Evolutionary conservation across 805 yeast genomes (phyloP).

Genomic region (Candida sakaeoensis): DNA sequence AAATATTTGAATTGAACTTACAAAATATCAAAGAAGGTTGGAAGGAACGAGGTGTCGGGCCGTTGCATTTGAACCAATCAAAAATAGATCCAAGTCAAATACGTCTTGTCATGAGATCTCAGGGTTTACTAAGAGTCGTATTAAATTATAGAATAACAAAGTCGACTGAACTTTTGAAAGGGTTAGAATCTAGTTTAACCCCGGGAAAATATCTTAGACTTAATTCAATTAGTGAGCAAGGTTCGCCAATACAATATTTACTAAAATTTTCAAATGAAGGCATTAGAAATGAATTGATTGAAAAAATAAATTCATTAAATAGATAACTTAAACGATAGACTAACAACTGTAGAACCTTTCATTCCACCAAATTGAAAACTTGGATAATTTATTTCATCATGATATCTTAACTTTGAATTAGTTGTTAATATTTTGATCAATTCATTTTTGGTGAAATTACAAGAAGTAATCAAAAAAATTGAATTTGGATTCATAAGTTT

Average conservation of each 20-base stretch:
- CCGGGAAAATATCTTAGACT: slow-evolving; percentile 82
- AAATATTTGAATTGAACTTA: slow-evolving; percentile 72
- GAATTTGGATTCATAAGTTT: slow-evolving; percentile 55
- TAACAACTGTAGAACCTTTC: slow-evolving; percentile 83
- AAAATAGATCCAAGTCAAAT: slow-evolving; percentile 37
- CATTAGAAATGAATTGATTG: slow-evolving; percentile 55
- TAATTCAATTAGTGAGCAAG: slow-evolving; percentile 55
- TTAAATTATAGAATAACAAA: slow-evolving; percentile 67
- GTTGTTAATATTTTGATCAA: slow-evolving; percentile 52
- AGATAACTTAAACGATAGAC: slow-evolving; percentile 65
- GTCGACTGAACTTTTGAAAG: slow-evolving; percentile 64
- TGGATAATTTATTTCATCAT: slow-evolving; percentile 74
- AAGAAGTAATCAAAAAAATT: slow-evolving; percentile 74
- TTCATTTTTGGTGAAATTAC: slow-evolving; percentile 88
- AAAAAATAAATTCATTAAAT: slow-evolving; percentile 35
- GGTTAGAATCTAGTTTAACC: slow-evolving; percentile 80
- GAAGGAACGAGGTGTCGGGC: slow-evolving; percentile 94
- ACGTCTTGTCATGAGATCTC: slow-evolving; percentile 87
- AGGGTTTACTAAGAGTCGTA: slow-evolving; percentile 78
- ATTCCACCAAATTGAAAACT: slow-evolving; percentile 85
- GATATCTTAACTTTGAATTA: slow-evolving; percentile 45
- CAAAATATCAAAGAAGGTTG: slow-evolving; percentile 71
- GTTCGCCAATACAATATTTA: slow-evolving; percentile 78
- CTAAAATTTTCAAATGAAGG: slow-evolving; percentile 65
- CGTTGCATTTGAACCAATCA: slow-evolving; percentile 69